Conservation (phyloP, 1,284 basidiomycete genomes). For the Irpex sp. region DNA sequence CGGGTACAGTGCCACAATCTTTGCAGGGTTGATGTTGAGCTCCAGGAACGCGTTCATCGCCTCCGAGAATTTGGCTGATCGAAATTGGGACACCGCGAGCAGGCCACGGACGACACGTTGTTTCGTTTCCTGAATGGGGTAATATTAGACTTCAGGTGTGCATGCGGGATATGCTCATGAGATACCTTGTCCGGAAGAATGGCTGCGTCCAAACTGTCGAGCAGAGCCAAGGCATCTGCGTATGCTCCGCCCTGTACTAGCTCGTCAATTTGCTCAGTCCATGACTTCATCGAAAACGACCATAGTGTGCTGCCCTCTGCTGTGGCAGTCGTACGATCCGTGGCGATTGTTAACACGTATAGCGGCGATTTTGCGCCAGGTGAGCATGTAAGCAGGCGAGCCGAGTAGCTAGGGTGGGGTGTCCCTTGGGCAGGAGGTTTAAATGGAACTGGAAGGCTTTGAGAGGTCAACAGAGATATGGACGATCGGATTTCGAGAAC, state of each 20-base stretch:
- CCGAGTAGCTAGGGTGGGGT: conserved; percentile 36
- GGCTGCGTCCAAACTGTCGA: conserved; percentile 68
- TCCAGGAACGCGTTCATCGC: conserved; percentile 89
- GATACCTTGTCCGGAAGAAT: conserved; percentile 66
- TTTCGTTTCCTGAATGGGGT: conserved; percentile 43
- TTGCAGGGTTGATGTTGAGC: conserved; percentile 89
- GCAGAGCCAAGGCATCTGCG: conserved; percentile 75
- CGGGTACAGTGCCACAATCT: conserved; percentile 90
- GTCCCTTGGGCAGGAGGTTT: conserved; percentile 19
- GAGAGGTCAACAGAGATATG: conserved; percentile 62
- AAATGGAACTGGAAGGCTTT: conserved; percentile 69
- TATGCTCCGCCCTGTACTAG: conserved; percentile 74
- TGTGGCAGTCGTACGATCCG: conserved; percentile 58
- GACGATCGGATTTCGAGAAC: conserved; percentile 80
- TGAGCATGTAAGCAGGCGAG: conserved; percentile 58
- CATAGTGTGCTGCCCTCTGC: conserved; percentile 77
- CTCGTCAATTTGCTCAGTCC: conserved; percentile 85
- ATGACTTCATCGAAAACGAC: conserved; percentile 68
- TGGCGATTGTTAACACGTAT: conserved; percentile 71
- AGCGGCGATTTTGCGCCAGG: conserved; percentile 52
- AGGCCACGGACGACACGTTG: conserved; percentile 60
- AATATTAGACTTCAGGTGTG: neutral
- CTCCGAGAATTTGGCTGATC: conserved; percentile 59
- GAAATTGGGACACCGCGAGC: conserved; percentile 78
- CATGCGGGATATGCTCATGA: neutral